These are phyloP conservation scores for Rhizopogon sp. DNA, from an alignment of 768 basidiomycete genomes.

Conservation along the genomic window DNA sequence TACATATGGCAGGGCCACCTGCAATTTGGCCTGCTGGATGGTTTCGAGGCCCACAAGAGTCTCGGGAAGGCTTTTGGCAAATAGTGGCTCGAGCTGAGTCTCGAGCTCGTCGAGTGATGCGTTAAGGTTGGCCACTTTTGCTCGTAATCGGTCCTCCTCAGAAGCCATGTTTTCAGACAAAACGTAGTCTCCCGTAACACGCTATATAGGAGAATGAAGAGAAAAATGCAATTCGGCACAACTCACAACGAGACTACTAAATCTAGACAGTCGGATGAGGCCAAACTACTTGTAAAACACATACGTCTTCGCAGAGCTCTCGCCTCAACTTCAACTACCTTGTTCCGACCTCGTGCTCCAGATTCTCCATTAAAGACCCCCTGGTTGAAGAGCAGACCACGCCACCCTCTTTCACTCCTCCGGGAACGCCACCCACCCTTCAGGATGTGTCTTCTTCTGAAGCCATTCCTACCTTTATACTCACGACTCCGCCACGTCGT, in stretches of 20 bases:
- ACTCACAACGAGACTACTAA: too few relatives aligned
- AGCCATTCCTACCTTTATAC: slow-evolving; percentile 14
- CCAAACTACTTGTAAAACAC: too few relatives aligned
- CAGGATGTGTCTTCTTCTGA: slow-evolving; percentile 4
- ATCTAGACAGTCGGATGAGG: too few relatives aligned
- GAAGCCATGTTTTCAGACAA: slow-evolving; percentile 26
- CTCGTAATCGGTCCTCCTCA: slow-evolving; percentile 30
- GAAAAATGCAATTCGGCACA: too few relatives aligned
- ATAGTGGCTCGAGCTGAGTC: slow-evolving; percentile 56
- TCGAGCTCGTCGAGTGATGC: slow-evolving; percentile 69
- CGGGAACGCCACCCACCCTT: slow-evolving; percentile 15
- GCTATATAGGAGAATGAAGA: too few relatives aligned
- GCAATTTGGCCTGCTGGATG: slow-evolving; percentile 78
- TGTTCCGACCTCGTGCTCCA: slow-evolving; percentile 6
- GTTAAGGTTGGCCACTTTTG: slow-evolving; percentile 42
- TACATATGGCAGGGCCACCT: slow-evolving; percentile 75
- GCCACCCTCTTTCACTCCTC: slow-evolving; percentile 17
- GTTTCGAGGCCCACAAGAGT: slow-evolving; percentile 59
- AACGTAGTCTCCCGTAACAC: neutral
- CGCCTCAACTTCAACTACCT: slow-evolving; percentile 15
- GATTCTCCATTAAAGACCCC: neutral
- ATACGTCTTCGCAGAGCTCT: slow-evolving; percentile 11
- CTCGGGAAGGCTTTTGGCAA: slow-evolving; percentile 65
- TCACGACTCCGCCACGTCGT: slow-evolving; percentile 46
- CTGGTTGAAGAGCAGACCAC: neutral